Evolutionary conservation across 345 rosid species (phyloP), one percentile per base, ranked within the genome.

Genomic region (Syzygium grande): DNA sequence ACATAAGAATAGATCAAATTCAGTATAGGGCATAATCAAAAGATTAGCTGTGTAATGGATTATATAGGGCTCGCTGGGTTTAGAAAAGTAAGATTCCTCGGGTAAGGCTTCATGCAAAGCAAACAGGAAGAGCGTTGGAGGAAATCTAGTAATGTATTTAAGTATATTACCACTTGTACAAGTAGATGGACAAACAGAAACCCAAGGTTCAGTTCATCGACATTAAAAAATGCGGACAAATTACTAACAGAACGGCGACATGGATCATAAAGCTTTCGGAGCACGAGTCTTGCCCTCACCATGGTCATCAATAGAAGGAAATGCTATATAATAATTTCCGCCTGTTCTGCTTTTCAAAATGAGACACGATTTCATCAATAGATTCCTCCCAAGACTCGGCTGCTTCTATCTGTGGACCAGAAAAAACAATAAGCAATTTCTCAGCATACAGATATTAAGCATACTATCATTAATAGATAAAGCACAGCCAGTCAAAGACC

Each of bases 331-430:
- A 52, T 80, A 96, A 92, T 90, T 96, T 97, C 90, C 99, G 90
- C 85, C 96, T 91, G 38, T 96, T 95, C 89, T 94, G 96, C 77
- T 94, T 92, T 89, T 96, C 99, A 68, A 97, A 97, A 87, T 93
- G 94, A 46, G 93, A 88, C 29, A 96, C 88, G 56, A 96, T 91
- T 86, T 95, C 97, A 90, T 95, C 99, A 63, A 97, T 91, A 0
- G 96, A 93, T 51, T 96, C 96, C 93, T 97, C 99, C 99, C 99
- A 97, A 14, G 94, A 87, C 51, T 96, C 99, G 15, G 90, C 93
- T 25, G 94, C 95, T 88, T 97, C 99, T 21, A 97, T 95, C 99
- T 96, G 88, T 84, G 51, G 77, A 87, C 2, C n/a, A 59, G 86
- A 55, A 51, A 4, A 52, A 11, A 25, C 34, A 38, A 73, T 38